A percentile compares a stretch with the other conserved stretches of the same genome.
These are phyloP conservation scores for Colletotrichum chlorophyti DNA, from an alignment of 2,329 filamentous ascomycete genomes.

Conservation along the genomic window DNA sequence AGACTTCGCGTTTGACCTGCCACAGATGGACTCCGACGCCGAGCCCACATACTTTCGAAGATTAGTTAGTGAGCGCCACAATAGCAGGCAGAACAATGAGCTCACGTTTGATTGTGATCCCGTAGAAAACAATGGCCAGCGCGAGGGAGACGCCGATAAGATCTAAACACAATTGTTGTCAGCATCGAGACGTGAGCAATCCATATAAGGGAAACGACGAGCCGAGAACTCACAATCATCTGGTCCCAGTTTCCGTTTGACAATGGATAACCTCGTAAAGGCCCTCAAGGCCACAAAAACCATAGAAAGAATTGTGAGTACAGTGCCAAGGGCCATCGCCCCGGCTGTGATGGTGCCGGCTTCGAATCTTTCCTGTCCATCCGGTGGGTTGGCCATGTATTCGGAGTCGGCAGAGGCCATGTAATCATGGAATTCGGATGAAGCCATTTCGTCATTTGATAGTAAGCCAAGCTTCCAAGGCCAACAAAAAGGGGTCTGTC, in stretches of 20 bases:
- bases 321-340: not conserved
- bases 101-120: conserved; percentile 6
- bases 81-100: not conserved
- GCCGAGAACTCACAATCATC: conserved; percentile 14
- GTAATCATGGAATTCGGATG: not conserved
- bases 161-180: not conserved
- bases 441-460: conserved; percentile 5
- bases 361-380: conserved; percentile 14
- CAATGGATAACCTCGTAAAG: conserved; percentile 15
- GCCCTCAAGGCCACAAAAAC: conserved; percentile 4
- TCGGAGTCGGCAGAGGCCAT: conserved; percentile 7
- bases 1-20: conserved; percentile 16
- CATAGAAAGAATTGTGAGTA: conserved; percentile 4
- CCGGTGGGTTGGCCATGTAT: conserved; percentile 21
- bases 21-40: conserved; percentile 20
- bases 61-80: not conserved
- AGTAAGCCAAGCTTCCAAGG: not conserved
- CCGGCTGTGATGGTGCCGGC: conserved; percentile 1
- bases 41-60: not conserved
- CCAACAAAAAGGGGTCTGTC: not conserved
- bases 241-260: conserved; percentile 1
- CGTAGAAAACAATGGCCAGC: conserved; percentile 3
- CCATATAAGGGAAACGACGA: not conserved
- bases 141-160: conserved; percentile 6
- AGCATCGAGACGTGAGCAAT: not conserved